Evolutionary conservation across 2,329 filamentous ascomycete genomes (phyloP), one percentile per base, ranked within the genome.

Genomic region (Myriosclerotinia duriaeana): DNA sequence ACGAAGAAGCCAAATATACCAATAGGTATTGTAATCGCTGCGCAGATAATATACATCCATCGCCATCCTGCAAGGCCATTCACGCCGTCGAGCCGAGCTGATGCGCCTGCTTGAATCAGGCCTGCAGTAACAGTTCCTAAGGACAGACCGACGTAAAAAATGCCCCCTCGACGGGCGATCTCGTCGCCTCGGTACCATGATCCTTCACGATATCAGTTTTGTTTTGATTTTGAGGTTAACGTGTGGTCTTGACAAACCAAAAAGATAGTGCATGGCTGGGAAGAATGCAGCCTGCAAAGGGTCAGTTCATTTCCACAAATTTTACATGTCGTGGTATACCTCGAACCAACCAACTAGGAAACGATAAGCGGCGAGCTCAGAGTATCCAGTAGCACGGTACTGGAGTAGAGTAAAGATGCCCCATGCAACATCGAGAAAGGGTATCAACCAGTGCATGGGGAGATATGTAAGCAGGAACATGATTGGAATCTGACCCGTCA

Each of bases 1-100:
- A 86, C 72, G 38, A 85, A 78, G 54, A 80, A 80, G 0, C 84
- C 83, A 0, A 82, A 69, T 5, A 86, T 76, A 0, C 81, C 82
- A 5, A 86, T 75, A 0, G 83, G 83, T 15, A 87, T 81, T 1
- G 85, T 86, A 66, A 87, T 83, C 6, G 86, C 66, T 4, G 82
- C 77, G 62, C 79, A 79, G 72, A 85, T 82, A 55, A 84, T 82
- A 70, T 85, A 86, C 77, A 86, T 83, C 84, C 84, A 78, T 56
- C 77, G 69, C 78, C 78, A 79, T 1, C 78, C 78, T 11, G 70
- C 69, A 30, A 73, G 54, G 2, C 72, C 72, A 14, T 65, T 61
- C 2, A 73, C 68, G 17, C 72, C 72, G 63, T 72, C 60, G 7
- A 73, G 65, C 61, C 72, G 64, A 5, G 64, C 50, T 26, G 66